Evolutionary conservation across 208 protist species (phyloP), one percentile per base, ranked within the genome.

Genomic region (Leishmania arabica): DNA sequence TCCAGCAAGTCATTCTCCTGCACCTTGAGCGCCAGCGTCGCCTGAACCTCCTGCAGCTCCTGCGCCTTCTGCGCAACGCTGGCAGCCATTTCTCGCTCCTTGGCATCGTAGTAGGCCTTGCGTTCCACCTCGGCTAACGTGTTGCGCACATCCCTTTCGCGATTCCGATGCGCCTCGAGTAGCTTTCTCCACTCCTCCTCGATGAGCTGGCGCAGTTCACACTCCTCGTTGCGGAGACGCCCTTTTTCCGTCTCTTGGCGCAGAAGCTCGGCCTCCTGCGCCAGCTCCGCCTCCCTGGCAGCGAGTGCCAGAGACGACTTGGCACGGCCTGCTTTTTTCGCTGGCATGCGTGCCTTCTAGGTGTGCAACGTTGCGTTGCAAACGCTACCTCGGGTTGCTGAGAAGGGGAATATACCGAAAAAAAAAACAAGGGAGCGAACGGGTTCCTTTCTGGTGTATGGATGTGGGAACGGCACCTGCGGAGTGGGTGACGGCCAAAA

Each of bases 171-270:
- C 34, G 83, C 77, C 27, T 94, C 91, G 9, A 94, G 78, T 7
- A 85, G 64, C n/a, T 83, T 83, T 42, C 83, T 54, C 85, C 93
- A 90, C 74, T 95, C 93, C 76, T 96, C 92, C 49, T 93, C 91
- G 27, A 95, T 70, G 45, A 83, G 80, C 62, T 91, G 84, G 17
- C 91, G 91, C 8, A 88, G 77, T 56, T 91, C 82, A 24, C 72
- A 62, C 80, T 95, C 95, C 51, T 92, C 88, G 70, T 89, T 88
- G 70, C 79, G 80, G 62, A 93, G 80, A 2, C 84, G 88, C 62
- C 93, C 91, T 68, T 89, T 74, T 64, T 91, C 84, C 45, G 93
- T 83, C 37, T 85, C 86, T 27, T 88, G 78, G 54, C 77, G 85
- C 47, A 87, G 87, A 53, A 91, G n/a, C 77, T 90, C 89, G 53